Evolutionary conservation across 495 filamentous ascomycete genomes (phyloP), one percentile per base, ranked within the genome.

Genomic region (Evernia prunastri): DNA sequence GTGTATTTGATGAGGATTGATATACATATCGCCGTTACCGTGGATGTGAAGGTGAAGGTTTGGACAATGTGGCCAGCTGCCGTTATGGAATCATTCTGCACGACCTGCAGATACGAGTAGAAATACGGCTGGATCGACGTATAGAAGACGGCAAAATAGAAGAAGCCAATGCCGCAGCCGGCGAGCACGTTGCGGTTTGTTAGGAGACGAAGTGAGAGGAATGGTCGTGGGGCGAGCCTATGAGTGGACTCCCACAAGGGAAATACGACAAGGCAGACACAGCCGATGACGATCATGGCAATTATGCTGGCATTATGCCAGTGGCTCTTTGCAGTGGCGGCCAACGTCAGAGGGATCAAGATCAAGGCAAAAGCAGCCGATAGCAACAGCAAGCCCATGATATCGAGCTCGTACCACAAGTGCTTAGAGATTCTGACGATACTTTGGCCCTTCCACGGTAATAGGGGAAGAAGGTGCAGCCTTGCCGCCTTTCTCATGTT

Each of bases 71-170:
- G 85, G 40, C 85, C 86, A 13, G 87, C 83, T 13, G 82, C 80
- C 31, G 82, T 80, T 45, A 89, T 79, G 40, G 83, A 81, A 36
- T 83, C 78, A 58, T 78, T 75, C 58, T 86, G 83, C 8, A 90
- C 89, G 18, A 91, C 89, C 64, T 89, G 84, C 3, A 91, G 79
- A 71, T 87, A 91, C 45, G 87, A 89, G 66, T 81, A 82, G 60
- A 89, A 85, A 69, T 89, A 89, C 11, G 83, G 82, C 56, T 86
- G 82, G 56, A 87, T 77, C 27, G 85, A 85, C 51, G 87, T 83
- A 68, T 86, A 88, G 69, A 86, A 87, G 20, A 83, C 84, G 77
- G 85, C 84, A 67, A 86, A 87, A 58, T 86, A 87, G 74, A 84
- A 88, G 66, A 82, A 83, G 4, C 73, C 79, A 66, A 87, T 75